Percentiles rank a stretch among this genome's conserved stretches.
phyloP scores from a whole-genome alignment of 768 basidiomycete species.

The Myochromella boudieri region DNA sequence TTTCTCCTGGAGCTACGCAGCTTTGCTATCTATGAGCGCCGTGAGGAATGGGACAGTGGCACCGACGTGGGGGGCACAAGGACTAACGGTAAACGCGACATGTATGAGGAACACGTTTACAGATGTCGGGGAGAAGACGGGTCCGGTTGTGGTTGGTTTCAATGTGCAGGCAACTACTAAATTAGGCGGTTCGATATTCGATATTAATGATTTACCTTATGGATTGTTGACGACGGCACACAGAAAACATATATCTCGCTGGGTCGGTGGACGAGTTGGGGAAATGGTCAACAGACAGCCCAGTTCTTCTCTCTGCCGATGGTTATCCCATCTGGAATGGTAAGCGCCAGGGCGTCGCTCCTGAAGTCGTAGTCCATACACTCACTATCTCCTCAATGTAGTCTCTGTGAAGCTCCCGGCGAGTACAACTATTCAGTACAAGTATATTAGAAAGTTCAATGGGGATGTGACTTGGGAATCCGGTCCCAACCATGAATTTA shows the following conservation, averaged over 20 bases:
- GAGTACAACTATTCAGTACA: constrained; percentile 59
- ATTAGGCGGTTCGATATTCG: constrained; percentile 54
- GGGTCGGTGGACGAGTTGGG: constrained; percentile 56
- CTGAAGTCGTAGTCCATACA: neutral
- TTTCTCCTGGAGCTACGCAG: constrained; percentile 78
- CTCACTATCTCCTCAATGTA: constrained; percentile 20
- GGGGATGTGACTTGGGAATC: constrained; percentile 65
- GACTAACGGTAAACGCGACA: constrained; percentile 44
- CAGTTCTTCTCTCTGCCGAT: constrained; percentile 51
- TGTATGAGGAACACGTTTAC: constrained; percentile 44
- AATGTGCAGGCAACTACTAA: constrained; percentile 62
- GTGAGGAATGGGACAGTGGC: constrained; percentile 49
- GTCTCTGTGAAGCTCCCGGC: constrained; percentile 64
- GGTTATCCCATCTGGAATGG: constrained; percentile 71
- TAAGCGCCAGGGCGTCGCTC: constrained; percentile 31
- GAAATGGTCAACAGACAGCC: constrained; percentile 61
- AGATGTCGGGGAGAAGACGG: constrained; percentile 17
- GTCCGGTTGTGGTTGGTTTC: constrained; percentile 57
- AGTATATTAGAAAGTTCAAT: constrained; percentile 63
- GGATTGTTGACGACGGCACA: neutral
- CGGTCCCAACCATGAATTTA: constrained; percentile 59
- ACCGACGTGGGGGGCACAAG: constrained; percentile 66
- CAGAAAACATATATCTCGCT: constrained; percentile 70
- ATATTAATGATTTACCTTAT: neutral
- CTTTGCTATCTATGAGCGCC: constrained; percentile 55